phyloP scores from a whole-genome alignment of 768 basidiomycete genomes.

The Boletus coccyginus region DNA sequence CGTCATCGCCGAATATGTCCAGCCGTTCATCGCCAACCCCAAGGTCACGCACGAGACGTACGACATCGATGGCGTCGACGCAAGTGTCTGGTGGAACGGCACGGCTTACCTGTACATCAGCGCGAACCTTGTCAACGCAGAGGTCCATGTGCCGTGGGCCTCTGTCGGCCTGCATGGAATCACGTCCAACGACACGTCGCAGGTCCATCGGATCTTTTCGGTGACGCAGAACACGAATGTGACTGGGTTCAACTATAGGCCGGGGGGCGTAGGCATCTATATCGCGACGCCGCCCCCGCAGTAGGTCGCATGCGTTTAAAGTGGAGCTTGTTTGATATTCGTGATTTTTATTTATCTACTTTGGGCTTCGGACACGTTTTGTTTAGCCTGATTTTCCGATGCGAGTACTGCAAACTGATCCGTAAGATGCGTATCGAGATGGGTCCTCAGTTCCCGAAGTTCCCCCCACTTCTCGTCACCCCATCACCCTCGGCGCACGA shows the following conservation, averaged over 20 bases:
- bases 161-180: too few species aligned
- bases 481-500: too few species aligned
- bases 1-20: slow-evolving; percentile 1
- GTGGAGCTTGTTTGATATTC: too few species aligned
- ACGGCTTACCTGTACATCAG: slow-evolving; percentile 17
- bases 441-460: too few species aligned
- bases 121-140: not conserved
- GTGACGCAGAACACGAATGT: slow-evolving; percentile 13
- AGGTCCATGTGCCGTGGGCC: slow-evolving; percentile 13
- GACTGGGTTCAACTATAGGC: slow-evolving; percentile 18
- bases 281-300: slow-evolving; percentile 1
- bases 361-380: too few species aligned
- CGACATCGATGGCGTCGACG: slow-evolving; percentile 20
- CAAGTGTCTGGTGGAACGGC: slow-evolving; percentile 21
- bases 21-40: slow-evolving; percentile 20
- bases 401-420: too few species aligned
- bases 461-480: too few species aligned
- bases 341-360: too few species aligned
- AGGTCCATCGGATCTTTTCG: not conserved
- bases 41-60: not conserved
- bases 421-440: too few species aligned
- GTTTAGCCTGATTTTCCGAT: too few species aligned
- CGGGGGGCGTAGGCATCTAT: slow-evolving; percentile 23
- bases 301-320: not conserved
- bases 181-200: too few species aligned